phyloP scores from a whole-genome alignment of 177 flowering plant species.

The Vitis hybrid region DNA sequence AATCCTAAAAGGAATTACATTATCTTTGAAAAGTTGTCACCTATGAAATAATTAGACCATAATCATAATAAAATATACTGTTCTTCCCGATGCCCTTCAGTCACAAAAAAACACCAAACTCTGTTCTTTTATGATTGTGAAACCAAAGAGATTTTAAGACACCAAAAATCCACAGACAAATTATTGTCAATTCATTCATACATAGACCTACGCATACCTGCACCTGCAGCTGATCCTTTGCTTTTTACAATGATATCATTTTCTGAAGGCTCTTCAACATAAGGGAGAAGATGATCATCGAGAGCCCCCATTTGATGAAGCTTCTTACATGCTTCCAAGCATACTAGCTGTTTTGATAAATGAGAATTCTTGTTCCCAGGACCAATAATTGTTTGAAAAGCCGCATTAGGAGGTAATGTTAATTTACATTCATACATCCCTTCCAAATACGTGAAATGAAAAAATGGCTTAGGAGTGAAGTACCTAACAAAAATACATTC shows the following conservation, averaged over 20 bases:
- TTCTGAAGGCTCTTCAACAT: constrained; percentile 31
- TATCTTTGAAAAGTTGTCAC: too few relatives aligned
- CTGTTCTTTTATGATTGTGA: too few relatives aligned
- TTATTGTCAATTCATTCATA: not conserved
- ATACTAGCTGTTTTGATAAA: constrained; percentile 69
- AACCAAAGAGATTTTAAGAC: not conserved
- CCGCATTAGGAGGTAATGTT: constrained; percentile 70
- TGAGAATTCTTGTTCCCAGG: constrained; percentile 40
- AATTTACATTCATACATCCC: constrained; percentile 48
- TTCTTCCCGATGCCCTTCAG: too few relatives aligned
- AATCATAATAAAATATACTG: too few relatives aligned
- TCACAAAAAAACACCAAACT: too few relatives aligned
- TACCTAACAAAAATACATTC: constrained; percentile 36
- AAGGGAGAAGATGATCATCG: constrained; percentile 71
- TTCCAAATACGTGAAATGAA: constrained; percentile 30
- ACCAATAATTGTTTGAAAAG: constrained; percentile 58
- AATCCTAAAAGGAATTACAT: too few relatives aligned
- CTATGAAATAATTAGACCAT: too few relatives aligned
- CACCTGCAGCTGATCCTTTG: constrained; percentile 46
- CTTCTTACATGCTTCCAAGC: constrained; percentile 80
- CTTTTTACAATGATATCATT: constrained; percentile 20
- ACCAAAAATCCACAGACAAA: not conserved
- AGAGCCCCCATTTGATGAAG: constrained; percentile 72
- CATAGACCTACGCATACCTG: constrained; percentile 41
- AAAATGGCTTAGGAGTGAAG: constrained; percentile 59